Evolutionary conservation across 352 stramenopile species (phyloP), one percentile per base, ranked within the genome.

Genomic region (Pseudoperonospora humuli): DNA sequence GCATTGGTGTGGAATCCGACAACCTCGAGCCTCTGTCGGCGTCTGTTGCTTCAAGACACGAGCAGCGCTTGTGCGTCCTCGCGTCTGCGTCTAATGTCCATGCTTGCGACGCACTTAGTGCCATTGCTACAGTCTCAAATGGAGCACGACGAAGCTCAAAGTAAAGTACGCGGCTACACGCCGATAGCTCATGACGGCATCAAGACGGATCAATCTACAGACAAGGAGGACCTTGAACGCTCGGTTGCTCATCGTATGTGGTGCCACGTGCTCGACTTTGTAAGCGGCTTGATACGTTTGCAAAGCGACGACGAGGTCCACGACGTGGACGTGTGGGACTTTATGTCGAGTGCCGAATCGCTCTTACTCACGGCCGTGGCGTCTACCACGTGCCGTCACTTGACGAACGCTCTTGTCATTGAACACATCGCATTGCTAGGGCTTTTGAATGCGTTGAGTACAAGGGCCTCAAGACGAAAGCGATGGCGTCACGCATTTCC

Each of bases 401-500:
- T 84, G 18, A 84, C 61, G 11, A 58, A 50, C n/a, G 71, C 72
- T 7, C 20, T 61, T n/a, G 42, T 75, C 20, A 54, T 63, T 10
- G 75, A 86, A 33, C 71, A 83, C 23, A 52, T 70, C 14, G 45
- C 60, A 6, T 26, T 66, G 15, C 36, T 86, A 10, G 61, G 56
- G 14, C 65, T 84, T 5, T 19, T 84, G 15, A 70, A 57, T 27
- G 70, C 57, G 21, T 39, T 86, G 14, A 86, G 71, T 17, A 43
- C 42, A 6, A 57, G 26, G 7, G 10, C 43, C 0, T 24, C 26
- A 3, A 47, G 49, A 21, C 67, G 64, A 32, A 72, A 70, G 40
- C 61, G 68, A 21, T 86, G 75, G 75, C 65, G 72, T 11, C 60
- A 76, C 43, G 71, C 68, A 17, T 65, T 86, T 19, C 75, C 75